A percentile compares a stretch with the other conserved stretches of the same genome.
Evolutionary conservation across 345 rosid species (phyloP).

Genomic region (Turnera subulata): DNA sequence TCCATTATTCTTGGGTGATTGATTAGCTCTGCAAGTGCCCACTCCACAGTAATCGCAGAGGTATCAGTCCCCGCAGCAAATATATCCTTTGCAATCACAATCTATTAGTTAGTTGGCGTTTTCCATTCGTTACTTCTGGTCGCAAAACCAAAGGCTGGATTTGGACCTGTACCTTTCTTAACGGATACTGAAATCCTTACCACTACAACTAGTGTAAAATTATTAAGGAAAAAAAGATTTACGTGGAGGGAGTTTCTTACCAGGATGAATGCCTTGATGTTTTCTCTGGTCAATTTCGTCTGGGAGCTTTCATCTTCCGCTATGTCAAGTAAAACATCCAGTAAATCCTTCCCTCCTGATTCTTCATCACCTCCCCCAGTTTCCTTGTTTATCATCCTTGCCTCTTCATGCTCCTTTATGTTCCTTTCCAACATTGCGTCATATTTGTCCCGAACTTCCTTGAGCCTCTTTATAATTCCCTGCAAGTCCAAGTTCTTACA

Average conservation of each 20-base stretch:
- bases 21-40: slow-evolving; percentile 69
- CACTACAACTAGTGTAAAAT: too few species aligned
- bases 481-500: slow-evolving; percentile 53
- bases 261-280: slow-evolving; percentile 54
- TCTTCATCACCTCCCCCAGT: slow-evolving; percentile 9
- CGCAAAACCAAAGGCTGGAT: too few species aligned
- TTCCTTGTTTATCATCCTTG: slow-evolving; percentile 25
- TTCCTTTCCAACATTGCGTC: slow-evolving; percentile 38
- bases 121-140: too few species aligned
- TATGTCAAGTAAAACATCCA: slow-evolving; percentile 42
- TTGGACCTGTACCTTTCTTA: too few species aligned
- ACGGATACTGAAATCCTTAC: too few species aligned
- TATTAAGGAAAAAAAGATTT: too few species aligned
- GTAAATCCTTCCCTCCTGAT: slow-evolving; percentile 32
- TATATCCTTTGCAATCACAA: slow-evolving; percentile 37
- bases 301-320: slow-evolving; percentile 40
- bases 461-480: slow-evolving; percentile 35
- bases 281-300: slow-evolving; percentile 42
- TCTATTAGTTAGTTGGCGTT: not conserved
- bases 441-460: slow-evolving; percentile 31
- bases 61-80: slow-evolving; percentile 71
- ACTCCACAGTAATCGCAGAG: slow-evolving; percentile 45
- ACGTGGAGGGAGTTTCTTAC: slow-evolving; percentile 17
- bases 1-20: slow-evolving; percentile 42
- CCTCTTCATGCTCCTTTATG: slow-evolving; percentile 44